Evolutionary conservation across 2,329 filamentous ascomycete genomes (phyloP), one percentile per base, ranked within the genome.

Genomic region (Rhytidhysteron rufulum): DNA sequence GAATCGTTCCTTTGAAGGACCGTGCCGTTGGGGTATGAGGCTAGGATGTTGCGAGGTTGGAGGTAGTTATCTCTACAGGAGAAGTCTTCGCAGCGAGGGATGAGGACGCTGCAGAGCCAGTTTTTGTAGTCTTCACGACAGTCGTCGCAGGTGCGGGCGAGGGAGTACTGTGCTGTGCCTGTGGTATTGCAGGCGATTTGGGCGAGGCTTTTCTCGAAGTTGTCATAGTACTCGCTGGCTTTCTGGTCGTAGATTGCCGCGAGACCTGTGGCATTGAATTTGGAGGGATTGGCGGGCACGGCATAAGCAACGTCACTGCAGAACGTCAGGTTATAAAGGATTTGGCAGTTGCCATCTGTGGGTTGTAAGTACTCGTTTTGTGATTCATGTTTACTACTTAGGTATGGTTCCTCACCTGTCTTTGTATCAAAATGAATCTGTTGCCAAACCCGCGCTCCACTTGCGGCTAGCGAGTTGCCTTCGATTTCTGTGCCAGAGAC

Each of bases 81-180:
- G 54, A 86, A 93, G 67, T 96, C 91, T 57, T 88, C 84, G 70
- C 93, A 98, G 21, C 90, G 86, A 1, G 93, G 93, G 46, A 98
- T 93, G 13, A 82, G 85, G 20, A 97, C 89, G 18, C 88, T 86
- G 70, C 93, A 98, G 16, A 98, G 82, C 93, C 93, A 98, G 57
- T 82, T 75, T 64, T 94, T 96, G 75, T 98, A 98, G 7, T 88
- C 88, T 1, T 62, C 57, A 13, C 73, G 79, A 66, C 93, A 98
- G 63, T 94, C 78, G 31, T 71, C 65, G 71, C 93, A 98, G 51
- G 67, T 79, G 31, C 82, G 79, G 2, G 81, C 85, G 11, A 97
- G 80, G 1, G 89, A 95, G 68, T 95, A 98, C 48, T 79, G 78
- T 11, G 86, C 80, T 24, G 83, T 82, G 2, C 78, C 68, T 0